Base-by-base conservation (phyloP, 2,329 filamentous ascomycete species). In the Fusarium pseudograminearum region DNA sequence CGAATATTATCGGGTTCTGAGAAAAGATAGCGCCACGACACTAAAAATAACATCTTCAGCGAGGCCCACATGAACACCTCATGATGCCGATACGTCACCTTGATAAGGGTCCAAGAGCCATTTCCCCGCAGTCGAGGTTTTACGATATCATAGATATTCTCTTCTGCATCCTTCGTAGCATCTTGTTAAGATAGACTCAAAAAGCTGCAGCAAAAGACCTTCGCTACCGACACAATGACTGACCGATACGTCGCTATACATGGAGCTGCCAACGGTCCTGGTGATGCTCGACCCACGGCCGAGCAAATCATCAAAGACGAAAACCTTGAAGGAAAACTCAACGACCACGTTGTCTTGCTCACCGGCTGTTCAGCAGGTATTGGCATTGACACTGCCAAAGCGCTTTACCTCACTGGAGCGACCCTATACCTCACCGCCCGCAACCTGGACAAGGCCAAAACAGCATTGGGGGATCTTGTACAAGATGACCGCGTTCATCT, bases 231-330 rank as follows among this genome's bases (percentile, higher is more conserved):
- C 11, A n/a, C 5, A 12, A 62, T 62, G 59, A 5, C 59, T 18
- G 59, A 55, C 10, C 59, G 57, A 4, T 62, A 62, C 57, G 57
- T 46, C 5, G 36, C 57, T 9, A 24, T 62, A 14, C 59, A 62
- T 4, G 24, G 61, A 15, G 51, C 40, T 5, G 40, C 59, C 16
- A 61, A 34, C 0, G 59, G 59, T 1, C 40, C 57, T 3, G 46
- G 59, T 5, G 59, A 62, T 2, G 16, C 40, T 12, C 33, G 59
- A 2, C 59, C 59, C 4, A 62, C 57, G 4, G 57, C 57, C 1
- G 14, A 46, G 1, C 46, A 62, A 1, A 62, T 62, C 24, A 41
- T 62, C 33, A 31, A 61, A 10, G 57, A 61, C 11, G 59, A 61
- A 31, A 31, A 33, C 0, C 14, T 62, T 0, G 40, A 62, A 14